Evolutionary conservation across 495 filamentous ascomycete species (phyloP).

Genomic region (Barbatosphaeria neglecta): DNA sequence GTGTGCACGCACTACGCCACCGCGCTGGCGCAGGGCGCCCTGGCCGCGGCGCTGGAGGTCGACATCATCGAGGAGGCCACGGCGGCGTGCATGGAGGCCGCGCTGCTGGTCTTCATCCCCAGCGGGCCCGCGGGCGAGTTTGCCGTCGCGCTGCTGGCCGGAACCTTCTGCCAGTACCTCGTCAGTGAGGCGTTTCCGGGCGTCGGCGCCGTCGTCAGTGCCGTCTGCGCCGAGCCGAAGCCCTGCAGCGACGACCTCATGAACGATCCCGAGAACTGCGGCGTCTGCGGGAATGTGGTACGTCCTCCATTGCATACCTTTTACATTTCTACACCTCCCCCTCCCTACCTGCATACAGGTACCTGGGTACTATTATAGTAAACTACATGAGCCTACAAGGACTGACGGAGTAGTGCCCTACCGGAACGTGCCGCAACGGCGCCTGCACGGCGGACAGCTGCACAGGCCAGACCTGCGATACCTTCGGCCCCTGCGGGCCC

Average conservation of each 20-base stretch:
- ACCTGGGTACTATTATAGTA: no score
- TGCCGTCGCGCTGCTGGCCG: background rate
- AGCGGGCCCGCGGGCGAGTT: background rate
- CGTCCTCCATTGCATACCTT: background rate
- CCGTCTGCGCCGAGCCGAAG: background rate
- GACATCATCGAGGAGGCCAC: background rate
- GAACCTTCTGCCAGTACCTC: background rate
- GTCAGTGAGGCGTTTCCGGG: background rate
- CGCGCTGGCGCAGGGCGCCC: background rate
- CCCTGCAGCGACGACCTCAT: background rate
- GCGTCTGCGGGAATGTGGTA: background rate
- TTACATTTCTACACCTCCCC: background rate
- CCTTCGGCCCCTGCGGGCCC: conserved; percentile 18
- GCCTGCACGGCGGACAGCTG: conserved; percentile 9
- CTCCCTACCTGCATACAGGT: background rate
- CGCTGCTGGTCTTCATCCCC: background rate
- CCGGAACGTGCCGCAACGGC: conserved; percentile 10
- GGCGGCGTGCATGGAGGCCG: background rate
- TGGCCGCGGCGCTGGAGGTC: background rate
- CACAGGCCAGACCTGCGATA: conserved; percentile 11
- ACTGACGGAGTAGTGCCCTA: background rate
- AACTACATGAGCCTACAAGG: no score
- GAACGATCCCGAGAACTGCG: background rate
- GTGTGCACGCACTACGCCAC: background rate
- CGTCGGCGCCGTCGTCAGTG: background rate